Conservation (phyloP, 306 rosid genomes). For the Prosopis cineraria region DNA sequence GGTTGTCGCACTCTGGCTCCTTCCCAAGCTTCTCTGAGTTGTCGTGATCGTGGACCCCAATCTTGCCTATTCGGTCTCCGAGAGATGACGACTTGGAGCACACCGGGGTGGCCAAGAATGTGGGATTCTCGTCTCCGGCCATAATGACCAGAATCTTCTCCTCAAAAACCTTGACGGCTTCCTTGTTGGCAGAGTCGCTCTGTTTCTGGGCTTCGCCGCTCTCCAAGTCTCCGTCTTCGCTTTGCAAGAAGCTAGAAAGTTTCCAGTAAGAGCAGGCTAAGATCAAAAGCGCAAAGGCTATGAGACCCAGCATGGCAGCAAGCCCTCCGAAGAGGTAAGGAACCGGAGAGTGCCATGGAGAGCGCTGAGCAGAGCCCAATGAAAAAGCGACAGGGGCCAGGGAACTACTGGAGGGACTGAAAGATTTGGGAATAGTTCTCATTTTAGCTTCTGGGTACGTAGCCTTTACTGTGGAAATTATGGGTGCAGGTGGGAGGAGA, state of each 20-base stretch:
- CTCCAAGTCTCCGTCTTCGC: slow-evolving; percentile 50
- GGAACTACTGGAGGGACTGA: slow-evolving; percentile 27
- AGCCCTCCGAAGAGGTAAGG: slow-evolving; percentile 91
- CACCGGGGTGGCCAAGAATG: slow-evolving; percentile 79
- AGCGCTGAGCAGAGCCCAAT: slow-evolving; percentile 3
- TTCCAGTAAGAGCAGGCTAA: slow-evolving; percentile 86
- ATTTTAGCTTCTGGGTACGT: slow-evolving; percentile 25
- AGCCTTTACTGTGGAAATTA: background rate
- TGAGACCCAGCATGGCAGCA: slow-evolving; percentile 79
- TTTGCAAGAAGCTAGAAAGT: slow-evolving; percentile 32
- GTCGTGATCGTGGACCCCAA: background rate
- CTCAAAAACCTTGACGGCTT: slow-evolving; percentile 47
- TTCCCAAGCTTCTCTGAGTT: slow-evolving; percentile 37
- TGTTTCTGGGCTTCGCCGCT: slow-evolving; percentile 41
- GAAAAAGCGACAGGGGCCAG: slow-evolving; percentile 28
- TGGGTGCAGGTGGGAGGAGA: background rate
- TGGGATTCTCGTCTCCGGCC: slow-evolving; percentile 86
- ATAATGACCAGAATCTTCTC: slow-evolving; percentile 81
- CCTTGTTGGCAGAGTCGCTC: slow-evolving; percentile 31
- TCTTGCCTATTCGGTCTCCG: background rate
- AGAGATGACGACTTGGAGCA: slow-evolving; percentile 35
- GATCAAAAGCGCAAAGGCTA: slow-evolving; percentile 76
- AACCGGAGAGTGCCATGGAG: slow-evolving; percentile 90
- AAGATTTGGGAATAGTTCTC: slow-evolving; percentile 45
- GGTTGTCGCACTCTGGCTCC: slow-evolving; percentile 28